Conservation (phyloP, 495 filamentous ascomycete species). For the Penicillium soppii region DNA sequence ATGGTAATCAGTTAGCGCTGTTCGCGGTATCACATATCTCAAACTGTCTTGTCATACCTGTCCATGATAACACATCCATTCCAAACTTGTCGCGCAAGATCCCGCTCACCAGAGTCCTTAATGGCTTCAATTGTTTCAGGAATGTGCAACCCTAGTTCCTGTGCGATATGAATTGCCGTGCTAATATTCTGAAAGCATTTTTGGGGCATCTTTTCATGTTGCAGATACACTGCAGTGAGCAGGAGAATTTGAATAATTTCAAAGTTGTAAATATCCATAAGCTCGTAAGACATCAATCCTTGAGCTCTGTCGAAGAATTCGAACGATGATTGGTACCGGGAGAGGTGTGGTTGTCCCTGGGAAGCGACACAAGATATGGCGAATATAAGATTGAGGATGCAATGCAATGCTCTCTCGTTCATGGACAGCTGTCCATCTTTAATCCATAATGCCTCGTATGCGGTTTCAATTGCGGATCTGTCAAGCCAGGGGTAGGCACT, state of each 20-base stretch:
- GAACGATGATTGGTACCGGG: constrained; percentile 10
- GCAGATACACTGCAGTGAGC: constrained; percentile 22
- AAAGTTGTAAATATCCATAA: constrained; percentile 14
- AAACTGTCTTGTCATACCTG: constrained; percentile 3
- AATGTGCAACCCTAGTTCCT: constrained; percentile 71
- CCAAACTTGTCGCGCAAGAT: constrained; percentile 20
- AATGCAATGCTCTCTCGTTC: constrained; percentile 17
- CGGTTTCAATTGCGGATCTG: constrained; percentile 8
- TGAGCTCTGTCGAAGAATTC: constrained; percentile 9
- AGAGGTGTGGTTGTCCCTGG: constrained; percentile 9
- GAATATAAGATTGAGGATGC: constrained; percentile 16
- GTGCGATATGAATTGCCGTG: constrained; percentile 51
- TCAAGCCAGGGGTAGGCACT: constrained; percentile 20
- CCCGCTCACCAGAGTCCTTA: constrained; percentile 9
- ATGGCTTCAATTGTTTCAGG: constrained; percentile 18
- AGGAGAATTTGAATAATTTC: constrained; percentile 21
- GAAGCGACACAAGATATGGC: constrained; percentile 17
- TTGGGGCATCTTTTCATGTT: constrained; percentile 17
- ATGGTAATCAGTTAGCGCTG: background rate
- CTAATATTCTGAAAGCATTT: constrained; percentile 40
- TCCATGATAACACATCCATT: constrained; percentile 25
- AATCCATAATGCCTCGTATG: constrained; percentile 18
- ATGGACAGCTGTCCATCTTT: constrained; percentile 7
- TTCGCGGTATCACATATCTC: background rate
- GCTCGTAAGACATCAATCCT: constrained; percentile 15